Evolutionary conservation across 345 rosid species (phyloP).

Genomic region (Firmiana major): DNA sequence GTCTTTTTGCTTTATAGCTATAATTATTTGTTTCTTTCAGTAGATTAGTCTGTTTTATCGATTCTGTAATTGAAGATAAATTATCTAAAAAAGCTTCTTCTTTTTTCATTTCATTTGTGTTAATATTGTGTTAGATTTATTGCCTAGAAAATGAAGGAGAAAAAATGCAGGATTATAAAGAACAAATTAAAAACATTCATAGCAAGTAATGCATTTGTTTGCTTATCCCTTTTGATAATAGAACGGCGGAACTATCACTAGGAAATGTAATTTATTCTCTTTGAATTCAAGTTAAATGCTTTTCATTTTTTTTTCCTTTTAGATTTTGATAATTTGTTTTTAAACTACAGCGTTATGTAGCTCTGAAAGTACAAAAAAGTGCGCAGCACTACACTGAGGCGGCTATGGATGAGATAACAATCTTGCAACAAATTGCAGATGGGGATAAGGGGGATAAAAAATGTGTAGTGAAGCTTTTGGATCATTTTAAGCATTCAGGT

Average conservation of each 20-base stretch:
- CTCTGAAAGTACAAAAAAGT: constrained; percentile 68
- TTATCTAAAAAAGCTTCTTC: background rate
- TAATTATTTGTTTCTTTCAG: constrained; percentile 2
- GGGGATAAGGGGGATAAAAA: constrained; percentile 61
- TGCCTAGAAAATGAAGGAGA: background rate
- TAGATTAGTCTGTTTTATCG: background rate
- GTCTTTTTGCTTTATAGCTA: constrained; percentile 4
- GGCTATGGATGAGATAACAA: constrained; percentile 76
- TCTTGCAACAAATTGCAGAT: constrained; percentile 64
- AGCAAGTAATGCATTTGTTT: background rate
- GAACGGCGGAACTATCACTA: background rate
- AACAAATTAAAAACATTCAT: background rate
- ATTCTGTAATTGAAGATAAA: background rate
- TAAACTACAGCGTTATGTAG: constrained; percentile 50
- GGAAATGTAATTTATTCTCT: background rate
- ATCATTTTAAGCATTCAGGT: constrained; percentile 76
- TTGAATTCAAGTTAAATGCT: background rate
- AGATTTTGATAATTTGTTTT: background rate
- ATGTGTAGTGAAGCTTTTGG: constrained; percentile 70
- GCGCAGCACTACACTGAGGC: constrained; percentile 79
- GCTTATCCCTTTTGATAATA: background rate
- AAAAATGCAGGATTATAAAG: background rate
- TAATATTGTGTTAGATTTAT: background rate
- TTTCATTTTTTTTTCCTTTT: background rate
- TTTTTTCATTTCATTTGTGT: background rate